These are phyloP conservation scores for Plasmodium berghei DNA, from an alignment of 169 alveolate genomes.

Conservation along the genomic window DNA sequence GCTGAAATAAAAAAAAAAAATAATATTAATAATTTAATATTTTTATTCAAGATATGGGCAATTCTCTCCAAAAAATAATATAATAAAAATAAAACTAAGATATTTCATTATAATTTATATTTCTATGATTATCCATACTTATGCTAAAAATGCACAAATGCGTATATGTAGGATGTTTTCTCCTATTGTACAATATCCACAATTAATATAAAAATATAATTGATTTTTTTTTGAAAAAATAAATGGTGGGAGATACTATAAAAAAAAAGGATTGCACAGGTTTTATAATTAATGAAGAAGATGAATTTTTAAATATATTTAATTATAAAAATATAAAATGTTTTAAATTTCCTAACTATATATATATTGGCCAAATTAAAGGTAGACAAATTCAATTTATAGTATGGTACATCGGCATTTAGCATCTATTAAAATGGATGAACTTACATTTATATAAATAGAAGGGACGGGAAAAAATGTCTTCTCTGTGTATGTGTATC, in stretches of 20 bases:
- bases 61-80: not conserved
- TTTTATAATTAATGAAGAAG: constrained; percentile 63
- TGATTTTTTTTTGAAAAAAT: not conserved
- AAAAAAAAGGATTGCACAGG: constrained; percentile 4
- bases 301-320: constrained; percentile 68
- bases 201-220: not conserved
- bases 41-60: not conserved
- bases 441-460: too few species aligned
- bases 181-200: not conserved
- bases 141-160: not conserved
- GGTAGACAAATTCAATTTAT: constrained; percentile 21
- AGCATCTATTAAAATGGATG: not conserved
- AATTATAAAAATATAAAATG: constrained; percentile 52
- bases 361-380: constrained; percentile 65
- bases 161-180: not conserved
- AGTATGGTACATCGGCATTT: not conserved
- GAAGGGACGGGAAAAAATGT: too few species aligned
- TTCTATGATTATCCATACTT: not conserved
- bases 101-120: too few species aligned
- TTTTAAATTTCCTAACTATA: constrained; percentile 34
- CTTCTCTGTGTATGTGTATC: not conserved
- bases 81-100: too few species aligned
- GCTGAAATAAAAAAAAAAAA: too few species aligned
- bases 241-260: constrained; percentile 24
- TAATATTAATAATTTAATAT: too few species aligned